Base-by-base conservation (phyloP, 2,329 filamentous ascomycete species). In the Cercospora sojina region DNA sequence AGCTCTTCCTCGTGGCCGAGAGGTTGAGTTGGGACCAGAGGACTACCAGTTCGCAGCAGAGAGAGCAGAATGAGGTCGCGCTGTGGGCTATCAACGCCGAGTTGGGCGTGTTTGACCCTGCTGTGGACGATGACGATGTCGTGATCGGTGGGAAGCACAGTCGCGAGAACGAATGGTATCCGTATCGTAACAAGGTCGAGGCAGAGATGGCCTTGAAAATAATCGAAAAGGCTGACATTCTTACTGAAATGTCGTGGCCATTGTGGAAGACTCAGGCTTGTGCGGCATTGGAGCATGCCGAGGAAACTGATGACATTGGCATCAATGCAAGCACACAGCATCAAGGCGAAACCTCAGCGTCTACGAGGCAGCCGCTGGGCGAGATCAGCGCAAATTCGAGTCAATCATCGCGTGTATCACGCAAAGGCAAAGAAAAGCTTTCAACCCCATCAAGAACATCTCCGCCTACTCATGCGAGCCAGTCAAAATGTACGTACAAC, bases 1-100 rank as follows among this genome's bases (percentile, higher is more conserved):
- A 72, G 64, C 60, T 72, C n/a, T 72, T 69, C 35, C 68, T 71
- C 10, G 70, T 70, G 5, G 68, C 71, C 20, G 69, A 72, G 47
- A 62, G 71, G 27, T 57, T 71, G 23, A 68, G 66, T 9, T 70
- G 69, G 68, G 63, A 64, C 9, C 16, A 32, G 3, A 62, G 64
- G 2, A 63, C 25, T 10, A 68, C 60, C 5, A 64, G 66, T 31
- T 41, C 32, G 29, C 62, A 68, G 58, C 61, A 67, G 35, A 68
- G 69, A 55, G 65, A 57, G 31, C 62, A 67, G 55, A 71, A 71
- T 41, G 69, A 71, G 59, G 58, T 71, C 23, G 64, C 65, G 12
- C 49, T 69, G 16, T 71, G 69, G 70, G 65, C 67, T 12, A 66
- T 67, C 23, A 72, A 72, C 60, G 69, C 64, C 27, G 64, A 70